These are phyloP conservation scores for Lentinula novae-zelandiae DNA, from an alignment of 1,284 basidiomycete genomes.

Conservation along the genomic window DNA sequence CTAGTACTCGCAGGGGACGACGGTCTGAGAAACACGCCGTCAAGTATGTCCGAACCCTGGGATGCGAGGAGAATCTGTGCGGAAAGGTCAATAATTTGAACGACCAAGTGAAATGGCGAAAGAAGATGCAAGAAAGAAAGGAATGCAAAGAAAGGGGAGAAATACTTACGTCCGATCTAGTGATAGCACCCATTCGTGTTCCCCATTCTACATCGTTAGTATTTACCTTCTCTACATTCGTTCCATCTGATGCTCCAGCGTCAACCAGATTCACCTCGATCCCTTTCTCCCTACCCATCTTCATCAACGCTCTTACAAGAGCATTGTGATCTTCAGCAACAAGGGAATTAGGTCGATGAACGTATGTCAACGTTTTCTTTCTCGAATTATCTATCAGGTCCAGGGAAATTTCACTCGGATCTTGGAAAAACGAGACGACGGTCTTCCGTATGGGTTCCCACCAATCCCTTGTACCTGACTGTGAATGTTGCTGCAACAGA, in stretches of 20 bases:
- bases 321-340: conserved; percentile 45
- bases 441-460: conserved; percentile 66
- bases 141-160: not conserved
- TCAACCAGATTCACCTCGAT: conserved; percentile 69
- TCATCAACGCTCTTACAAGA: conserved; percentile 46
- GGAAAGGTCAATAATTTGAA: not conserved
- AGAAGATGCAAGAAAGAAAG: not conserved
- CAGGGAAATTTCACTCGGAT: conserved; percentile 14
- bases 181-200: conserved; percentile 61
- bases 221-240: conserved; percentile 29
- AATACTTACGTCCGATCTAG: conserved; percentile 63
- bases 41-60: conserved; percentile 69
- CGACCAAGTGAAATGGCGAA: not conserved
- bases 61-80: conserved; percentile 68
- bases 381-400: not conserved
- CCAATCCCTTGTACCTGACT: conserved; percentile 53
- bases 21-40: conserved; percentile 69
- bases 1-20: conserved; percentile 34
- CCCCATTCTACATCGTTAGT: conserved; percentile 42
- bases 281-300: conserved; percentile 53
- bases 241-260: conserved; percentile 14
- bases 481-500: conserved; percentile 52
- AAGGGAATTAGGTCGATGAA: conserved; percentile 62
- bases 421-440: conserved; percentile 49
- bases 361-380: conserved; percentile 67